Percentiles rank a stretch among this genome's conserved stretches.
These are phyloP conservation scores for Pascua sp. DNA, from an alignment of 1,284 basidiomycete species.

Conservation along the genomic window DNA sequence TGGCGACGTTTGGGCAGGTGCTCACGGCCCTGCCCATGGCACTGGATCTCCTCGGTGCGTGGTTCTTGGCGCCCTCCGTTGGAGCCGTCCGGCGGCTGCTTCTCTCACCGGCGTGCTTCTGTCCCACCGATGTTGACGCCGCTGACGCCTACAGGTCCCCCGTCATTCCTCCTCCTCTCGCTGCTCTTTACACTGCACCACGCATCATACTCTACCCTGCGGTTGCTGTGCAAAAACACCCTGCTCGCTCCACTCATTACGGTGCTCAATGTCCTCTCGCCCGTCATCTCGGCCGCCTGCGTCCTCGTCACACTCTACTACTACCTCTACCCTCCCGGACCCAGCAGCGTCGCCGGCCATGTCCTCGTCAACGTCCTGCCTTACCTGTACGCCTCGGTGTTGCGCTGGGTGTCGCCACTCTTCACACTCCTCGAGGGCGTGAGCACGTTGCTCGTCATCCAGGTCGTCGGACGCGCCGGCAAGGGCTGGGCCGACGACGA, in stretches of 20 bases:
- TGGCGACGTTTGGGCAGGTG: slow-evolving; percentile 44
- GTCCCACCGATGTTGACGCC: slow-evolving; percentile 1
- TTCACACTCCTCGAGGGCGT: slow-evolving; percentile 50
- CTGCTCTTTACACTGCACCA: slow-evolving; percentile 48
- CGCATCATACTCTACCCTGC: slow-evolving; percentile 45
- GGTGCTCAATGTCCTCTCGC: slow-evolving; percentile 42
- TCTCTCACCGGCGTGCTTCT: slow-evolving; percentile 1
- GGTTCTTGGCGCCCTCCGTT: neutral
- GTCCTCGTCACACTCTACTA: slow-evolving; percentile 39
- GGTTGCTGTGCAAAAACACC: slow-evolving; percentile 45
- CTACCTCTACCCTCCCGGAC: slow-evolving; percentile 39
- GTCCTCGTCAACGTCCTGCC: slow-evolving; percentile 46
- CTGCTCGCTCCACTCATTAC: slow-evolving; percentile 42
- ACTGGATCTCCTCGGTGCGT: slow-evolving; percentile 43
- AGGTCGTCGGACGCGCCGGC: slow-evolving; percentile 45
- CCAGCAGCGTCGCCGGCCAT: slow-evolving; percentile 15
- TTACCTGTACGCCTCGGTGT: slow-evolving; percentile 42
- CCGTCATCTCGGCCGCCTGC: slow-evolving; percentile 37
- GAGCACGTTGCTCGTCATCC: slow-evolving; percentile 45
- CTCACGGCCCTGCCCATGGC: slow-evolving; percentile 45
- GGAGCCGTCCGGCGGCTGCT: neutral
- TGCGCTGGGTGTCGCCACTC: slow-evolving; percentile 48
- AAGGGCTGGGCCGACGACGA: slow-evolving; percentile 51
- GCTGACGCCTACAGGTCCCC: slow-evolving; percentile 34
- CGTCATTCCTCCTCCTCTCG: slow-evolving; percentile 50